Evolutionary conservation across 2,329 filamentous ascomycete species (phyloP).

Genomic region (Neocucurbitaria cava): DNA sequence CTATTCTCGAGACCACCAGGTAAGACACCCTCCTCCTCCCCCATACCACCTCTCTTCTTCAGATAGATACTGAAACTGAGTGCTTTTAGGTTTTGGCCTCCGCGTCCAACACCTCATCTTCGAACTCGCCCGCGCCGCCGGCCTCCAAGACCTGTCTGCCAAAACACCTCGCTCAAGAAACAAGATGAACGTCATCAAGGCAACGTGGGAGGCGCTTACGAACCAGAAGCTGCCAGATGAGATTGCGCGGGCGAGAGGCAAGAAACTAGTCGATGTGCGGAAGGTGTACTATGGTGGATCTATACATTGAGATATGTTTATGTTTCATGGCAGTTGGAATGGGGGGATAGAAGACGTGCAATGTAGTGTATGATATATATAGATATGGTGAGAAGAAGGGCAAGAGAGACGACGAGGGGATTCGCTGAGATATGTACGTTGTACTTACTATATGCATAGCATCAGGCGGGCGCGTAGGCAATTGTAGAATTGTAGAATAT

Average conservation of each 20-base stretch:
- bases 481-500: conserved; percentile 20
- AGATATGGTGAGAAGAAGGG: too few species aligned
- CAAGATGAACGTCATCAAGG: conserved; percentile 98
- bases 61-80: too few species aligned
- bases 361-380: conserved; percentile 18
- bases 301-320: conserved; percentile 33
- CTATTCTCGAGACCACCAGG: conserved; percentile 85
- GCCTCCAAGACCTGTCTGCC: conserved; percentile 86
- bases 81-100: conserved; percentile 91
- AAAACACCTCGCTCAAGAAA: conserved; percentile 85
- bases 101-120: conserved; percentile 91
- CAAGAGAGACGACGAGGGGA: neutral
- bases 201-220: conserved; percentile 80
- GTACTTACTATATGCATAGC: conserved; percentile 18
- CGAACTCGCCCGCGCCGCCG: conserved; percentile 87
- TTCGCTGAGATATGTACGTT: conserved; percentile 7
- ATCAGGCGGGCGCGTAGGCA: conserved; percentile 6
- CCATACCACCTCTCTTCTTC: neutral
- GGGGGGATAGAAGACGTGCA: neutral
- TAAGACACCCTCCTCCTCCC: conserved; percentile 57
- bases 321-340: too few species aligned
- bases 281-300: conserved; percentile 95
- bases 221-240: conserved; percentile 88
- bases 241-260: conserved; percentile 85
- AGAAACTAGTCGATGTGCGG: conserved; percentile 93